These are phyloP conservation scores for Takakia lepidozioides DNA, from an alignment of 225 moss, liverwort and hornwort genomes.

Conservation along the genomic window DNA sequence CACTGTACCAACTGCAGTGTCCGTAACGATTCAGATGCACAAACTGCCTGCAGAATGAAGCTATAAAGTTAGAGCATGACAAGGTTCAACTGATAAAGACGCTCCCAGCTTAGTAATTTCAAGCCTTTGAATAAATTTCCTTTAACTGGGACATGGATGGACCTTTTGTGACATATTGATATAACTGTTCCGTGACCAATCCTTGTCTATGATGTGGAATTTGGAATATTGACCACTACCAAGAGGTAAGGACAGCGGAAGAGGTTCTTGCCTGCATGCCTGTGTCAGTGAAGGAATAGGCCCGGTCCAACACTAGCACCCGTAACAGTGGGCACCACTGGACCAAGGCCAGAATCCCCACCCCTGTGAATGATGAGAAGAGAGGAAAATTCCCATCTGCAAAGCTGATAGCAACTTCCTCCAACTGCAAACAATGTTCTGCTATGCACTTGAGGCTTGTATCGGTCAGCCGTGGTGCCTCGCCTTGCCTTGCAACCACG, in stretches of 20 bases:
- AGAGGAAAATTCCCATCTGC: constrained; percentile 12
- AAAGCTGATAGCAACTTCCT: constrained; percentile 20
- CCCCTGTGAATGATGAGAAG: constrained; percentile 14
- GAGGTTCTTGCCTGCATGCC: constrained; percentile 15
- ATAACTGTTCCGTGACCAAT: too few species aligned
- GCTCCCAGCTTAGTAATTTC: too few species aligned
- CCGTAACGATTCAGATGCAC: constrained; percentile 22
- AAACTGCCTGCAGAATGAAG: constrained; percentile 16
- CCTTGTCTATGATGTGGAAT: too few species aligned
- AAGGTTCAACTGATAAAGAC: too few species aligned
- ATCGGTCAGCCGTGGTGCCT: constrained; percentile 20
- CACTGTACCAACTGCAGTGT: constrained; percentile 23
- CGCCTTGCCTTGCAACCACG: constrained; percentile 5
- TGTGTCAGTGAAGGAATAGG: constrained; percentile 15
- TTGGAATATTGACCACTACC: too few species aligned
- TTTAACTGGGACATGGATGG: too few species aligned
- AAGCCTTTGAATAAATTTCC: too few species aligned
- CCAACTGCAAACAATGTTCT: constrained; percentile 13
- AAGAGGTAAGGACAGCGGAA: neutral
- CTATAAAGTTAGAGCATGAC: neutral
- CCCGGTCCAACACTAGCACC: constrained; percentile 15
- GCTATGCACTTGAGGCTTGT: constrained; percentile 18
- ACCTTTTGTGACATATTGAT: too few species aligned
- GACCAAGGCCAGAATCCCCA: constrained; percentile 29
- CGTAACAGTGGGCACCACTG: constrained; percentile 21